Conservation (phyloP, 2,329 filamentous ascomycete genomes). For the Phoma sp. region DNA sequence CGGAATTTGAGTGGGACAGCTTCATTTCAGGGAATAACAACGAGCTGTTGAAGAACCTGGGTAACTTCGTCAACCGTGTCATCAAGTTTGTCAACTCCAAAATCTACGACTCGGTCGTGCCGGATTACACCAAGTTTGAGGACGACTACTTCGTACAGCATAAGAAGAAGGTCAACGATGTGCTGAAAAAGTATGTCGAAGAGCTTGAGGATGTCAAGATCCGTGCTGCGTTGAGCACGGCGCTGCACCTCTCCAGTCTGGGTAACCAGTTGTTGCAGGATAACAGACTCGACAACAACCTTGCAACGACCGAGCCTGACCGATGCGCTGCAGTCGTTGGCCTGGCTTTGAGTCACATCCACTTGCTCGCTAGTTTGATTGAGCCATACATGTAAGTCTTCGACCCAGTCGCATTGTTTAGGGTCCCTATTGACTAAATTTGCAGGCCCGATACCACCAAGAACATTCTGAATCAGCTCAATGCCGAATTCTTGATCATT, state of each 20-base stretch:
- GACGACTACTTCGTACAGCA: slow-evolving; percentile 50
- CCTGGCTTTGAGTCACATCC: slow-evolving; percentile 81
- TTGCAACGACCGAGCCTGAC: slow-evolving; percentile 65
- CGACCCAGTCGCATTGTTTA: neutral
- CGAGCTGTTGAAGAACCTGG: slow-evolving; percentile 78
- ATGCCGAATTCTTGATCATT: slow-evolving; percentile 62
- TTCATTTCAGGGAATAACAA: slow-evolving; percentile 89
- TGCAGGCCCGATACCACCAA: slow-evolving; percentile 53
- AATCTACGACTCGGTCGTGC: slow-evolving; percentile 70
- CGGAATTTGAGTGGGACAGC: slow-evolving; percentile 86
- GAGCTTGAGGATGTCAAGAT: slow-evolving; percentile 75
- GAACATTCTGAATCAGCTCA: slow-evolving; percentile 79
- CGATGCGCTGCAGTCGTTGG: slow-evolving; percentile 70
- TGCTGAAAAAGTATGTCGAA: slow-evolving; percentile 69
- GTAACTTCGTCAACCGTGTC: slow-evolving; percentile 63
- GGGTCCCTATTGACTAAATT: slow-evolving; percentile 8
- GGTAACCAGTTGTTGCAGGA: slow-evolving; percentile 67
- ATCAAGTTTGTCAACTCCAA: slow-evolving; percentile 76
- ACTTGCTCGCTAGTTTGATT: slow-evolving; percentile 79
- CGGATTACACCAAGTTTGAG: slow-evolving; percentile 66
- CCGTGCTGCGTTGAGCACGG: slow-evolving; percentile 67
- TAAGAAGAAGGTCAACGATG: slow-evolving; percentile 67
- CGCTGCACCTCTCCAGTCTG: slow-evolving; percentile 69
- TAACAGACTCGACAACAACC: slow-evolving; percentile 64
- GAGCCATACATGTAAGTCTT: slow-evolving; percentile 73